A percentile compares a stretch with the other conserved stretches of the same genome.
Conservation (phyloP, 106 monocot genomes). For the Chionographis japonica region DNA sequence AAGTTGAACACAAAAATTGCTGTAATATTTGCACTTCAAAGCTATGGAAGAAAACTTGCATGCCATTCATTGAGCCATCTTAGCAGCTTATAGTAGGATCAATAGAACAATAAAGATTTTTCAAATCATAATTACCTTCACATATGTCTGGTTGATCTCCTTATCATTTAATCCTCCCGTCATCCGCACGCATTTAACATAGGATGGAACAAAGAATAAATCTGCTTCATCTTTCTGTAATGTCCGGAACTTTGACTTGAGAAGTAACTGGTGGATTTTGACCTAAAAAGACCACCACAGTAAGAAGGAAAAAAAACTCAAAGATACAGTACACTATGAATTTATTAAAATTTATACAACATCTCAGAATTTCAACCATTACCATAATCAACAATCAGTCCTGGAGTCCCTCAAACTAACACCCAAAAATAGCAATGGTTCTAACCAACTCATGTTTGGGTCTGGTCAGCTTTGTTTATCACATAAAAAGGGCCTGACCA, state of each 20-base stretch:
- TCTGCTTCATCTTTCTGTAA: conserved; percentile 84
- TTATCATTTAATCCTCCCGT: conserved; percentile 90
- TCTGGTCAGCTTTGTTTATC: no score
- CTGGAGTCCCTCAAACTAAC: no score
- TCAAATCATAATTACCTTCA: conserved; percentile 55
- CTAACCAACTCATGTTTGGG: no score
- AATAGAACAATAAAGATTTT: not conserved
- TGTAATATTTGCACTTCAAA: not conserved
- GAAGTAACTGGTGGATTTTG: conserved; percentile 79
- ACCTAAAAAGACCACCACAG: conserved; percentile 40
- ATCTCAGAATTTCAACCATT: no score
- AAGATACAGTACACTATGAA: no score
- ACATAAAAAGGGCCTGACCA: no score
- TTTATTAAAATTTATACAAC: no score
- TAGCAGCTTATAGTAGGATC: no score
- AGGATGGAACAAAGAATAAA: conserved; percentile 94
- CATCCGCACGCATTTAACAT: conserved; percentile 98
- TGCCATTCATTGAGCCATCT: no score
- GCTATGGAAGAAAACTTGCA: not conserved
- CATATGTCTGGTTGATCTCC: conserved; percentile 91
- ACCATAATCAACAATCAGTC: no score
- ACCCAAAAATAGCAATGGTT: no score
- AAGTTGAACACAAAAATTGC: no score
- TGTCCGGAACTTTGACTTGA: conserved; percentile 80
- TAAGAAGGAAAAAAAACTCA: not conserved